phyloP scores from a whole-genome alignment of 2,329 filamentous ascomycete genomes.

The Ascosphaera acerosa region DNA sequence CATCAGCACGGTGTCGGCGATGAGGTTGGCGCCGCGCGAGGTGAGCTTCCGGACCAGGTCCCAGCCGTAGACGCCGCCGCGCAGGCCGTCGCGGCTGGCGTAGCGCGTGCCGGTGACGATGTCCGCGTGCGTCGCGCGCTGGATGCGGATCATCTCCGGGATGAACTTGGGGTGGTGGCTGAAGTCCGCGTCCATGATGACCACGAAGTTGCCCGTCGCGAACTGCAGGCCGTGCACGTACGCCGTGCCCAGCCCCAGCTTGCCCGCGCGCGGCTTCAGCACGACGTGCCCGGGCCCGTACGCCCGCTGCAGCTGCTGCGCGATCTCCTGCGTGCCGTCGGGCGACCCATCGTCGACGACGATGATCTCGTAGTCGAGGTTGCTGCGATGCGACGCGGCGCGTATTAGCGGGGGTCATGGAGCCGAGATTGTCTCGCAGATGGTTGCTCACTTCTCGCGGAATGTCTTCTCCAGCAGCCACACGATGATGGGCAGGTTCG shows the following conservation, averaged over 20 bases:
- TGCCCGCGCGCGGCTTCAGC: constrained; percentile 73
- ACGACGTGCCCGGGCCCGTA: constrained; percentile 53
- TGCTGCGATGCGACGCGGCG: constrained; percentile 25
- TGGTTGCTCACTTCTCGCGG: constrained; percentile 43
- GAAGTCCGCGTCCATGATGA: constrained; percentile 99
- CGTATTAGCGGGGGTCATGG: not conserved
- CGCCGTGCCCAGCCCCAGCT: constrained; percentile 87
- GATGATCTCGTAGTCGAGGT: constrained; percentile 89
- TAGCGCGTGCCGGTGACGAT: constrained; percentile 95
- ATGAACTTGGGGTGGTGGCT: constrained; percentile 99
- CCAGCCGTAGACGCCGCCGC: constrained; percentile 81
- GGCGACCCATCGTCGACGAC: constrained; percentile 96
- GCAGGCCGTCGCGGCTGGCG: constrained; percentile 37
- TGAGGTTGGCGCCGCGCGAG: constrained; percentile 64
- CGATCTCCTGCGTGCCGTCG: constrained; percentile 79
- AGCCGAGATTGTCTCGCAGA: not conserved
- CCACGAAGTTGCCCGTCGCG: constrained; percentile 75
- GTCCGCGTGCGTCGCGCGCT: constrained; percentile 58
- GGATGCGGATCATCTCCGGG: constrained; percentile 66
- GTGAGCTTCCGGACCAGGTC: constrained; percentile 61
- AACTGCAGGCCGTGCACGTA: constrained; percentile 90
- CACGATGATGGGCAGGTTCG: constrained; percentile 84
- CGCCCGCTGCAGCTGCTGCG: constrained; percentile 65
- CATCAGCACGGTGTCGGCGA: constrained; percentile 79
- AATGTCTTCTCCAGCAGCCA: constrained; percentile 90